A percentile compares a stretch with the other conserved stretches of the same genome.
Evolutionary conservation across 2,329 filamentous ascomycete genomes (phyloP).

Genomic region (Mariannaea elegans): DNA sequence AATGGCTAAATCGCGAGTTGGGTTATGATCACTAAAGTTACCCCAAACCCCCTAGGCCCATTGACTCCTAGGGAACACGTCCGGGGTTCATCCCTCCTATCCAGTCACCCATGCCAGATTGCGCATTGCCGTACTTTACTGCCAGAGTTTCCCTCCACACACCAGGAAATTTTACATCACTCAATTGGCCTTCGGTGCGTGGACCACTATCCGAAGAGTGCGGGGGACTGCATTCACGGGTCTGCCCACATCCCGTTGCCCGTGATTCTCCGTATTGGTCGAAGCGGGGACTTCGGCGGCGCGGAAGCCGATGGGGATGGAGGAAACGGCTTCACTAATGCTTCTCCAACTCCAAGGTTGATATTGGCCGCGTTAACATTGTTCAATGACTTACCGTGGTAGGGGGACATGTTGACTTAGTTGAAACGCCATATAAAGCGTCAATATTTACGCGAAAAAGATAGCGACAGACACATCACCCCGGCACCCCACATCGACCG

Average conservation of each 20-base stretch:
- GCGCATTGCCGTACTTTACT: neutral
- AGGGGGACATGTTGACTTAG: neutral
- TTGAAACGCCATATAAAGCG: slow-evolving; percentile 17
- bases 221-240: slow-evolving; percentile 4
- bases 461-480: neutral
- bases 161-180: neutral
- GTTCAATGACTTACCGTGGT: neutral
- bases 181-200: slow-evolving; percentile 7
- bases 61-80: neutral
- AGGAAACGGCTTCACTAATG: neutral
- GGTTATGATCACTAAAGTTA: neutral
- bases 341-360: slow-evolving; percentile 5
- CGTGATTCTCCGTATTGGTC: neutral
- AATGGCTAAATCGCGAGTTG: no score
- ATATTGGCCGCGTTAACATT: slow-evolving; percentile 15
- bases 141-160: neutral
- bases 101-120: neutral
- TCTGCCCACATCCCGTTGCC: slow-evolving; percentile 19
- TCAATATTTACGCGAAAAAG: slow-evolving; percentile 10
- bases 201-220: slow-evolving; percentile 16
- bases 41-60: no score
- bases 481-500: slow-evolving; percentile 2
- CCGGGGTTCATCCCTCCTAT: neutral
- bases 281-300: neutral
- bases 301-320: neutral